A percentile compares a stretch with the other conserved stretches of the same genome.
These are phyloP conservation scores for Ophiostoma triangulosporum DNA, from an alignment of 2,329 filamentous ascomycete species.

Conservation along the genomic window DNA sequence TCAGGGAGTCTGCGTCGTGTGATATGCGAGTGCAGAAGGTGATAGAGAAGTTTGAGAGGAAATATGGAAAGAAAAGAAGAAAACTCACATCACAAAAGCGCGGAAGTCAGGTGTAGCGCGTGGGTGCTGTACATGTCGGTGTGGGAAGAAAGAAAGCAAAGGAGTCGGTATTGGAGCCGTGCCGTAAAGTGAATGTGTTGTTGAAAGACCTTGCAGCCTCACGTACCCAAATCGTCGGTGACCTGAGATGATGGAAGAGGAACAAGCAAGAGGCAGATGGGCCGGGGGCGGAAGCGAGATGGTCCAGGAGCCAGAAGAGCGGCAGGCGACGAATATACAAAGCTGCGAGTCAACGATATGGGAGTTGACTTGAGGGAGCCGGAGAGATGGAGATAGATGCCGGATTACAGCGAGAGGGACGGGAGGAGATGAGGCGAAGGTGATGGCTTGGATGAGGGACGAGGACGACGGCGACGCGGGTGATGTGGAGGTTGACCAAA, in stretches of 20 bases:
- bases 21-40: neutral
- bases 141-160: neutral
- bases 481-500: neutral
- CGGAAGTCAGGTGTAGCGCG: constrained; percentile 2
- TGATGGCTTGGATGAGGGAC: neutral
- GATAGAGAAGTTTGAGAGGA: neutral
- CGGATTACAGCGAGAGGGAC: neutral
- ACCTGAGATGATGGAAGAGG: too few relatives aligned
- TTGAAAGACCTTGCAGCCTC: too few relatives aligned
- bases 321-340: neutral
- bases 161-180: too few relatives aligned
- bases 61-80: neutral
- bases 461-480: neutral
- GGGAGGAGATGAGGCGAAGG: neutral
- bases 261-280: too few relatives aligned
- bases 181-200: too few relatives aligned
- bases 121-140: constrained; percentile 4
- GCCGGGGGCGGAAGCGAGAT: too few relatives aligned
- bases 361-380: neutral
- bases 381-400: neutral
- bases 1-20: neutral
- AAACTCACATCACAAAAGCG: neutral
- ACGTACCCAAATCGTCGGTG: too few relatives aligned
- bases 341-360: neutral
- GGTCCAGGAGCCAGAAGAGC: too few relatives aligned